Base-by-base conservation (phyloP, 192 early-diverging fungal genomes). In the Linnemannia exigua region DNA sequence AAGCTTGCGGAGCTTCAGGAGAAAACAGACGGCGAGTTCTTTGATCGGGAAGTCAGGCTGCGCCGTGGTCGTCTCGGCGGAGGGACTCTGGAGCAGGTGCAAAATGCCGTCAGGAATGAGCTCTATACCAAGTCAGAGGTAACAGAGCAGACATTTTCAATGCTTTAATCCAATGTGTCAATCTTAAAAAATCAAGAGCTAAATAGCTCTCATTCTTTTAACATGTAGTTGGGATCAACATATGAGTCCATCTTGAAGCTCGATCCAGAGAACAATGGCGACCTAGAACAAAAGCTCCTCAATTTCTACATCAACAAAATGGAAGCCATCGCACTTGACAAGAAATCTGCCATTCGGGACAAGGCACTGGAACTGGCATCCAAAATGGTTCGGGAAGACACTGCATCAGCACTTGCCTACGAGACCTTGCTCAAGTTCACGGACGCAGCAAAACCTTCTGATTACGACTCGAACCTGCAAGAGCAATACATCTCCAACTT, bases 51-150 rank as follows among this genome's bases (percentile, higher is more conserved):
- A 68, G 83, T 96, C 19, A 90, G 90, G 51, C 82, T 91, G 37
- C 92, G 96, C 35, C 92, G 93, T 11, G 91, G 92, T 16, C 81
- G 96, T 46, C 81, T 97, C 20, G 92, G 91, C 22, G 94, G 95
- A 0, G 94, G 93, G 9, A 90, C 95, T 1, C 79, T 91, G 2
- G 82, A 87, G 19, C 89, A 89, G 31, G 89, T 97, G 33, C 87
- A 90, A 28, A 77, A 83, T 1, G 89, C 92, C 46, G 95, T 97
- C 1, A 90, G 92, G 70, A 83, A 79, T 0, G 96, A 98, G 67
- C 89, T 97, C 17, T 93, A 90, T 73, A 84, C 66, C 12, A 80
- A 89, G 48, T 96, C 95, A 0, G 87, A 92, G 52, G 76, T 93
- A 86, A 37, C 35, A 48, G n/a, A n/a, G n/a, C n/a, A 16, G 16